Conservation (phyloP, 1,284 basidiomycete species). For the Fistulina hepatica region DNA sequence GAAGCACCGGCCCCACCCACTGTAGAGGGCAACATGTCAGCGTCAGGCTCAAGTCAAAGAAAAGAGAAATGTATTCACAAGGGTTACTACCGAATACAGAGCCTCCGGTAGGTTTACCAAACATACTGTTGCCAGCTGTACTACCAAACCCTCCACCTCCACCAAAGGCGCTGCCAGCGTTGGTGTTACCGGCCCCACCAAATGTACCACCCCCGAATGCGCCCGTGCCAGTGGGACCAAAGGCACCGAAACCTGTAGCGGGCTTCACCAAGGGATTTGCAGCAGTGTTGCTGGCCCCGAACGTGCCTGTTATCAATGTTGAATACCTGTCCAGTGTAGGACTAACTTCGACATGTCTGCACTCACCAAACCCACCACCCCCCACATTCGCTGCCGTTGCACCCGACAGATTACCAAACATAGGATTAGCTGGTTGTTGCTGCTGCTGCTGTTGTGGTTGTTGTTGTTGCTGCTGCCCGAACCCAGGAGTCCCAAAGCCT, state of each 20-base stretch:
- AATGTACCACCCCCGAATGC: constrained; percentile 13
- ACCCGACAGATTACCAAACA: constrained; percentile 55
- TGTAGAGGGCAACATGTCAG: too few relatives aligned
- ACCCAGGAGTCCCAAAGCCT: constrained; percentile 30
- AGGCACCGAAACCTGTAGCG: constrained; percentile 36
- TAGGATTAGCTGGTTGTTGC: constrained; percentile 62
- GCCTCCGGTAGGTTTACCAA: too few relatives aligned
- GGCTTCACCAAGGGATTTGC: constrained; percentile 33
- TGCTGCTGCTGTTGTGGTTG: constrained; percentile 34
- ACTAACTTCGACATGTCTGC: constrained; percentile 14
- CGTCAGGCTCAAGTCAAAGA: too few relatives aligned
- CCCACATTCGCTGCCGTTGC: constrained; percentile 26
- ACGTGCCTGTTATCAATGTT: constrained; percentile 19
- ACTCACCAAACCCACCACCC: constrained; percentile 50
- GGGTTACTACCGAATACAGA: too few relatives aligned
- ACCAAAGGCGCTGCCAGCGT: constrained; percentile 29
- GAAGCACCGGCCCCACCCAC: constrained; percentile 5
- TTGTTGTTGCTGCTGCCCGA: constrained; percentile 23
- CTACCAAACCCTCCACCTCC: constrained; percentile 25
- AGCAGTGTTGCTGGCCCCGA: constrained; percentile 18
- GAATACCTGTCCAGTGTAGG: constrained; percentile 23
- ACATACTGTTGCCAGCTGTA: too few relatives aligned
- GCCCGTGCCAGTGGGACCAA: neutral
- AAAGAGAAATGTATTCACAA: too few relatives aligned
- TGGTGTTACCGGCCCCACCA: constrained; percentile 21